Evolutionary conservation across 331 rosid species (phyloP).

Genomic region (Telfairia occidentalis): DNA sequence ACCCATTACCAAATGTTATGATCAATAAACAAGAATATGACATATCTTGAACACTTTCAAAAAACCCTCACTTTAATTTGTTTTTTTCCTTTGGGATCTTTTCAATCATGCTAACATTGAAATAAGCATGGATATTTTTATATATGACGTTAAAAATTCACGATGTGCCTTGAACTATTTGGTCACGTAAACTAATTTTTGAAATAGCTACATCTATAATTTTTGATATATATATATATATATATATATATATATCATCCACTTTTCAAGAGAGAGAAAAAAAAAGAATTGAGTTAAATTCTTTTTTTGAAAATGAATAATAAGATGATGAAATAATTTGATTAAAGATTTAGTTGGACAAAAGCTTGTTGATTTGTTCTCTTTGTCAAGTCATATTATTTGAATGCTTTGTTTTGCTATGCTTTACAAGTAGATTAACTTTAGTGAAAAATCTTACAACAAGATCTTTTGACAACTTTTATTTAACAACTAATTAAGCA

Average conservation of each 20-base stretch:
- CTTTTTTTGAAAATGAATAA: too few relatives aligned
- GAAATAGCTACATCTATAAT: not conserved
- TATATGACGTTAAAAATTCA: not conserved
- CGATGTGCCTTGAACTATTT: not conserved
- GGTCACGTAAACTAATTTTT: not conserved
- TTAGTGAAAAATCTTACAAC: not conserved
- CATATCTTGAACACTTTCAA: not conserved
- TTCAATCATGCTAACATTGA: not conserved
- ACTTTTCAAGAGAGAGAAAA: too few relatives aligned
- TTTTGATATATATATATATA: too few relatives aligned
- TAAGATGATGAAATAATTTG: not conserved
- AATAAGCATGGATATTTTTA: not conserved
- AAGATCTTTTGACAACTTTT: conserved; percentile 4
- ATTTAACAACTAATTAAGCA: conserved; percentile 7
- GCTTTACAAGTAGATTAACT: conserved; percentile 1
- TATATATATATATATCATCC: too few relatives aligned
- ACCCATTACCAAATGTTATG: conserved; percentile 4
- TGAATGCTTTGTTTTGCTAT: not conserved
- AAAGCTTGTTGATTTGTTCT: conserved; percentile 6
- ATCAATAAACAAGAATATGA: not conserved
- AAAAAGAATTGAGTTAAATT: too few relatives aligned
- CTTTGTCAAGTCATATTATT: conserved; percentile 9
- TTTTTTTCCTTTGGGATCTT: not conserved
- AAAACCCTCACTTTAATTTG: not conserved
- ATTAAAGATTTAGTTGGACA: not conserved